These are phyloP conservation scores for Coniella vitis DNA, from an alignment of 2,329 filamentous ascomycete genomes.

Conservation along the genomic window DNA sequence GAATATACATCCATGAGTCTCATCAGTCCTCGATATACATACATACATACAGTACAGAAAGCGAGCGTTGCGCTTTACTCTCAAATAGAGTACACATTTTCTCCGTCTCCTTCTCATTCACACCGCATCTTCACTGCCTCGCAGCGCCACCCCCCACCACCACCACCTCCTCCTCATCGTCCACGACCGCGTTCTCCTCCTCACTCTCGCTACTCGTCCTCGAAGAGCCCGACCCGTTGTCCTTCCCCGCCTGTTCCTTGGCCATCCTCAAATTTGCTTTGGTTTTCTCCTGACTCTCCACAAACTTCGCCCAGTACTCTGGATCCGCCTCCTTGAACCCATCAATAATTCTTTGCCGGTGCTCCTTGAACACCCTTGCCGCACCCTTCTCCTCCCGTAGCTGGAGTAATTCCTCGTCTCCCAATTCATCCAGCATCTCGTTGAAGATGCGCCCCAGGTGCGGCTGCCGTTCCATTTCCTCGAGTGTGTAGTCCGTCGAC, in stretches of 20 bases:
- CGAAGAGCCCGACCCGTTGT: background rate
- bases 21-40: too few species aligned
- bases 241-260: constrained; percentile 7
- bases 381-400: constrained; percentile 52
- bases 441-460: constrained; percentile 47
- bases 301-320: constrained; percentile 57
- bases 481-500: constrained; percentile 31
- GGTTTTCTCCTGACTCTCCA: constrained; percentile 54
- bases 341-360: constrained; percentile 43
- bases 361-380: constrained; percentile 54
- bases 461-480: constrained; percentile 44
- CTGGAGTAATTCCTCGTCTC: constrained; percentile 49
- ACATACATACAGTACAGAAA: too few species aligned
- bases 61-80: too few species aligned
- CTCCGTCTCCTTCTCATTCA: too few species aligned
- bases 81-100: too few species aligned
- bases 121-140: too few species aligned
- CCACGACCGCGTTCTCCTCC: background rate
- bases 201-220: background rate
- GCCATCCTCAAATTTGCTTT: constrained; percentile 41
- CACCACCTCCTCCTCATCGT: background rate
- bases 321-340: constrained; percentile 54
- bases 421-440: constrained; percentile 57
- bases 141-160: background rate
- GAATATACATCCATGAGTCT: too few species aligned